These are phyloP conservation scores for Lactarius trivialis DNA, from an alignment of 768 basidiomycete species.

Conservation along the genomic window DNA sequence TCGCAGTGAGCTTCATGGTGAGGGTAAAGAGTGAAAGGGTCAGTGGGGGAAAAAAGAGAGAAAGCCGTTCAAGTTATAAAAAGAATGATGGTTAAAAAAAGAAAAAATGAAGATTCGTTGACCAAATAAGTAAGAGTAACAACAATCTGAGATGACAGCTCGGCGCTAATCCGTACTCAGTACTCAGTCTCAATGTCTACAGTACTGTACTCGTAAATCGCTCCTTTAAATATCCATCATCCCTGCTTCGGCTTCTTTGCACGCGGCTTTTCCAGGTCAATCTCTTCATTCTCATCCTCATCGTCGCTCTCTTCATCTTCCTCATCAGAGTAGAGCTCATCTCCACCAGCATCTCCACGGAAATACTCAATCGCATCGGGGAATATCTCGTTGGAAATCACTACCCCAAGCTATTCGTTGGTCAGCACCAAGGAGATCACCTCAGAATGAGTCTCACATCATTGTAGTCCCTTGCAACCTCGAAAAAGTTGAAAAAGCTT, in stretches of 20 bases:
- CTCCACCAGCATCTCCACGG: constrained; percentile 56
- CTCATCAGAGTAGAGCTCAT: constrained; percentile 58
- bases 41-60: constrained; percentile 2
- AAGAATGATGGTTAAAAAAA: background rate
- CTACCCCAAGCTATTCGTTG: constrained; percentile 53
- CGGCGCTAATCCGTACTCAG: background rate
- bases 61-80: constrained; percentile 7
- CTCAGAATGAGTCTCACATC: constrained; percentile 45
- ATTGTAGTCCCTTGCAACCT: constrained; percentile 52
- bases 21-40: background rate
- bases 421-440: background rate
- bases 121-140: background rate
- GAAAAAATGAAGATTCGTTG: background rate
- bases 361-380: constrained; percentile 78
- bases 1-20: constrained; percentile 29
- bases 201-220: constrained; percentile 1
- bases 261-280: constrained; percentile 80
- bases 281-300: constrained; percentile 69
- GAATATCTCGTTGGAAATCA: constrained; percentile 73
- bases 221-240: constrained; percentile 28
- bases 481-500: constrained; percentile 88
- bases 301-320: constrained; percentile 66
- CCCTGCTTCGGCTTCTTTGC: constrained; percentile 63
- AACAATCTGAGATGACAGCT: background rate
- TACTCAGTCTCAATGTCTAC: background rate